phyloP scores from a whole-genome alignment of 2,329 filamentous ascomycete genomes.

The Diaporthe destruens region DNA sequence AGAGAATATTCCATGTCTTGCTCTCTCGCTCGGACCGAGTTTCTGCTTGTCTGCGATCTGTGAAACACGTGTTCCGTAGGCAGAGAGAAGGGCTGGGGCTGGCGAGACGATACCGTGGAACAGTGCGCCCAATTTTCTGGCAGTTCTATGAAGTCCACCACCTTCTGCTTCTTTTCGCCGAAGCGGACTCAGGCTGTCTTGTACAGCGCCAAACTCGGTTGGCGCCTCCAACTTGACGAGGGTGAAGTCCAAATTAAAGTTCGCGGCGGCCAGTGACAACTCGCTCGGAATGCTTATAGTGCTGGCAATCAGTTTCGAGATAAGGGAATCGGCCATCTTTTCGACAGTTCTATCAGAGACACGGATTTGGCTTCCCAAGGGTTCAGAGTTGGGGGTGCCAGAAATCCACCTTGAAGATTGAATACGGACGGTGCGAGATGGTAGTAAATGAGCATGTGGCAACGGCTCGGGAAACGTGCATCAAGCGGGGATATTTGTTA shows the following conservation, averaged over 20 bases:
- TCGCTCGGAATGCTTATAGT: constrained; percentile 2
- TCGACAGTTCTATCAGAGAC: not conserved
- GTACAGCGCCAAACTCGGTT: not conserved
- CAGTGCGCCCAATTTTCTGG: not conserved
- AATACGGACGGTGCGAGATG: not conserved
- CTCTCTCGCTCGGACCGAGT: not conserved
- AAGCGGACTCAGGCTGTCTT: not conserved
- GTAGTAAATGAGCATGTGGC: not conserved
- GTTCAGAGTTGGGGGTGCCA: too few species aligned
- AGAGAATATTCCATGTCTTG: not conserved
- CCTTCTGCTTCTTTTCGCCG: not conserved
- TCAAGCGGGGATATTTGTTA: not conserved
- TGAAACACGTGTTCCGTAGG: not conserved
- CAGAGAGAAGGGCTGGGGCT: not conserved
- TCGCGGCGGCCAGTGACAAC: not conserved
- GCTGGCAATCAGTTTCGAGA: not conserved
- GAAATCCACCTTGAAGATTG: not conserved
- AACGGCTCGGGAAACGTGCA: not conserved
- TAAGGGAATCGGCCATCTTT: not conserved
- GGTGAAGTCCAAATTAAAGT: constrained; percentile 1
- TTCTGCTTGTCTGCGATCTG: constrained; percentile 1
- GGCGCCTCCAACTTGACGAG: not conserved
- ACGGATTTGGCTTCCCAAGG: not conserved
- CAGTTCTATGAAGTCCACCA: not conserved
- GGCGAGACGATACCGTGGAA: not conserved